A percentile compares a stretch with the other conserved stretches of the same genome.
phyloP scores from a whole-genome alignment of 768 basidiomycete genomes.

The Gloeostereum incarnatum region DNA sequence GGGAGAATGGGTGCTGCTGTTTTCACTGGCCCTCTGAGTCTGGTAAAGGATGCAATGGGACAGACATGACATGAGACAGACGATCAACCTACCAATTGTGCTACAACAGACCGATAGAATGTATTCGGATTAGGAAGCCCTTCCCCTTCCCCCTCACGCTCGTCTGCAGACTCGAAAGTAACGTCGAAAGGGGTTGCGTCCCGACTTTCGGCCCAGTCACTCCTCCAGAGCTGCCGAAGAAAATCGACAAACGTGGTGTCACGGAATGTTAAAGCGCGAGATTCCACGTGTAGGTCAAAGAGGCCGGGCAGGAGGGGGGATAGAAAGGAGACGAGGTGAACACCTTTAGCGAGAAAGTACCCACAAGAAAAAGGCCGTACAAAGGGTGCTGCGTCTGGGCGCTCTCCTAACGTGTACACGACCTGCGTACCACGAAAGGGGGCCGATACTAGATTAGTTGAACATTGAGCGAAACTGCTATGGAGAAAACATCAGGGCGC shows the following conservation, averaged over 20 bases:
- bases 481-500: constrained; percentile 5
- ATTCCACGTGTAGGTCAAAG: constrained; percentile 33
- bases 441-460: constrained; percentile 24
- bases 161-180: constrained; percentile 34
- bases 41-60: not conserved
- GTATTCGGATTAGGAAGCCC: constrained; percentile 24
- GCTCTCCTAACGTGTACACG: constrained; percentile 36
- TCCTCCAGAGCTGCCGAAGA: constrained; percentile 29
- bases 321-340: constrained; percentile 33
- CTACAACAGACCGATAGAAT: constrained; percentile 32
- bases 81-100: constrained; percentile 21
- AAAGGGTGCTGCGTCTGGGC: constrained; percentile 26
- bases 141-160: constrained; percentile 27
- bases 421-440: constrained; percentile 40
- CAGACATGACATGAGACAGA: not conserved
- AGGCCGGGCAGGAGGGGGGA: constrained; percentile 27
- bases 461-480: not conserved
- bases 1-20: not conserved
- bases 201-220: constrained; percentile 37
- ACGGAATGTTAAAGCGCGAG: constrained; percentile 28
- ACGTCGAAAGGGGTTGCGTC: constrained; percentile 39
- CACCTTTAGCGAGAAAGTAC: constrained; percentile 22
- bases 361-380: constrained; percentile 32
- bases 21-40: constrained; percentile 5
- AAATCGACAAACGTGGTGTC: constrained; percentile 23